phyloP scores from a whole-genome alignment of 2,329 filamentous ascomycete species.

The Penicillium sclerotigenum region DNA sequence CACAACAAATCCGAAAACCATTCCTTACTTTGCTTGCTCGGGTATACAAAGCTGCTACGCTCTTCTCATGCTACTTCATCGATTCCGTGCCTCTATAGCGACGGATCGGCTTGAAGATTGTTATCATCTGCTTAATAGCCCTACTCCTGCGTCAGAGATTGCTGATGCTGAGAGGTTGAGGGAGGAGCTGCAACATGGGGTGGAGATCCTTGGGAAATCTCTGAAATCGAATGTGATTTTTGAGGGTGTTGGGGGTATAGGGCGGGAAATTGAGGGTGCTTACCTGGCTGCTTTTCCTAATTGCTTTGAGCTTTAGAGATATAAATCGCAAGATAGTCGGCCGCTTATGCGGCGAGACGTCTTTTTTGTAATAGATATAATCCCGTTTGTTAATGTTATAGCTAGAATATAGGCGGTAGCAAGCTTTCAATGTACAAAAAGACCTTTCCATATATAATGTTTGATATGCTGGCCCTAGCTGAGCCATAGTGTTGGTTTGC shows the following conservation, averaged over 20 bases:
- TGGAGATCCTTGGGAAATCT: constrained; percentile 13
- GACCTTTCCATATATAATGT: background rate
- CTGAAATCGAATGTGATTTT: constrained; percentile 23
- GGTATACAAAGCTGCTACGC: constrained; percentile 26
- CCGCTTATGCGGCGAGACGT: background rate
- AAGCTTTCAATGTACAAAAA: background rate
- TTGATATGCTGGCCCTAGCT: background rate
- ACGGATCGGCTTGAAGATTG: constrained; percentile 17
- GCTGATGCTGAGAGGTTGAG: constrained; percentile 24
- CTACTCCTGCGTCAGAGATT: constrained; percentile 19
- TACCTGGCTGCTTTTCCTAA: constrained; percentile 20
- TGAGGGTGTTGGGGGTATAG: constrained; percentile 24
- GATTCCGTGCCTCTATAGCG: constrained; percentile 17
- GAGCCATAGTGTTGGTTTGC: background rate
- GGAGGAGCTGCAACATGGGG: constrained; percentile 24
- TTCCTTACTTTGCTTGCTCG: constrained; percentile 24
- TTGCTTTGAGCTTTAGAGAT: constrained; percentile 1
- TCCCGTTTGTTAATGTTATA: background rate
- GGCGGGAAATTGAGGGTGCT: constrained; percentile 22
- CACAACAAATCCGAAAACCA: constrained; percentile 9
- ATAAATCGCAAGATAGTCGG: background rate
- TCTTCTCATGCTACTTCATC: constrained; percentile 24
- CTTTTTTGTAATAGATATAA: background rate
- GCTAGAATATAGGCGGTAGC: background rate
- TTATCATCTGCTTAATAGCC: constrained; percentile 20